Base-by-base conservation (phyloP, 192 early-diverging fungal genomes). In the Obelidium mucronatum region DNA sequence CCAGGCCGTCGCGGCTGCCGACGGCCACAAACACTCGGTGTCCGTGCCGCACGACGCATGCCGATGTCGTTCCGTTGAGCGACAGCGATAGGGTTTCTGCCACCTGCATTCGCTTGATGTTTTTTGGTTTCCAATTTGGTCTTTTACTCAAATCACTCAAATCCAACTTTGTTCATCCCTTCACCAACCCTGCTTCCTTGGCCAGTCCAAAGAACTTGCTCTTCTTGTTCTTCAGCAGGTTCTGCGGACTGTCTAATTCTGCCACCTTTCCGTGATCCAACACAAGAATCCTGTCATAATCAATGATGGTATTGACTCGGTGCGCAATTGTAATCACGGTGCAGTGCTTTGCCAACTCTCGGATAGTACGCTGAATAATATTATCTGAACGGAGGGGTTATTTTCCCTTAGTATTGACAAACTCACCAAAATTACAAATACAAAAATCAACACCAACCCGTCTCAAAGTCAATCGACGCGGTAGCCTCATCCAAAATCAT, bases 401-500 rank as follows among this genome's bases (percentile, higher is more conserved):
- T n/a, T n/a, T n/a, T n/a, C n/a, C n/a, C n/a, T n/a, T n/a, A n/a
- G n/a, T n/a, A n/a, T n/a, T n/a, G n/a, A n/a, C n/a, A n/a, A n/a
- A n/a, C n/a, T n/a, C n/a, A n/a, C n/a, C n/a, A n/a, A n/a, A n/a
- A n/a, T n/a, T n/a, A n/a, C n/a, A n/a, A n/a, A n/a, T n/a, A n/a
- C n/a, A n/a, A n/a, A n/a, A n/a, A n/a, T n/a, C n/a, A n/a, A n/a
- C n/a, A n/a, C n/a, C n/a, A n/a, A n/a, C n/a, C 87, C 34, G 84
- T 83, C 67, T 71, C 72, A 1, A 64, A 40, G 73, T 90, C 88
- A 30, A 87, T 68, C 13, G 83, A 75, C 13, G 87, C 85, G 2
- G 88, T 90, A 15, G 88, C 86, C 17, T 97, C 95, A 80, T 96
- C 96, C 52, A 97, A 74, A 2, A 95, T 84, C 70, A 97, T 78